These are phyloP conservation scores for Ceratocystis ficicola DNA, from an alignment of 2,329 filamentous ascomycete species.

Conservation along the genomic window DNA sequence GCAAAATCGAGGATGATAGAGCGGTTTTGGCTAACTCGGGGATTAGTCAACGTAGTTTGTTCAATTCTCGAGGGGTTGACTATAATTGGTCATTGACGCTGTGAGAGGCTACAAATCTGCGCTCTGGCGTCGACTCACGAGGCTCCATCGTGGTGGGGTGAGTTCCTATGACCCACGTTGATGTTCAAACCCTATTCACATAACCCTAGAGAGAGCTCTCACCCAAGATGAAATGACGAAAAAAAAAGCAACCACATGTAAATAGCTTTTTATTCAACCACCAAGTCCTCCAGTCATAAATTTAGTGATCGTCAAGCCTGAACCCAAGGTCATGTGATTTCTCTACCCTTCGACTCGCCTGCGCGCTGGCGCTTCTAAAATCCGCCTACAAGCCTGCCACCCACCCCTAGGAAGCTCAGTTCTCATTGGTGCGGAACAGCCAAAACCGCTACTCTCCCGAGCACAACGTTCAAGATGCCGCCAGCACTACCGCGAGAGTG, in stretches of 20 bases:
- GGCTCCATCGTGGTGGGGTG: slow-evolving; percentile 13
- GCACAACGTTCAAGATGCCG: not conserved
- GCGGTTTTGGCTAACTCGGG: not conserved
- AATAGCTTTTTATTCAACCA: not conserved
- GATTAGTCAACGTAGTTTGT: not conserved
- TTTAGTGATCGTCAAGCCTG: not conserved
- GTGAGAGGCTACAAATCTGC: not conserved
- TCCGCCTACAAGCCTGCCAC: not conserved
- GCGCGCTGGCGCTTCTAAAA: not conserved
- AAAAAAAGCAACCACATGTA: not conserved
- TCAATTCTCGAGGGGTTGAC: not conserved
- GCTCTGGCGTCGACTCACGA: slow-evolving; percentile 6
- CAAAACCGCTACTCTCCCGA: not conserved
- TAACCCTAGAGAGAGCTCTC: not conserved
- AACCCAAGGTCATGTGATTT: not conserved
- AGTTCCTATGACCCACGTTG: not conserved
- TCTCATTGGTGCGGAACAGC: slow-evolving; percentile 16
- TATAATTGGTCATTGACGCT: not conserved
- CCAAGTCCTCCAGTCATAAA: not conserved
- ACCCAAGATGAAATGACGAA: too few species aligned
- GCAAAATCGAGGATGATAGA: slow-evolving; percentile 4
- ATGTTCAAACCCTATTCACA: not conserved
- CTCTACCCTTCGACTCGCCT: not conserved
- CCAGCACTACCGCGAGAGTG: not conserved
- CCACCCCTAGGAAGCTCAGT: slow-evolving; percentile 1